Base-by-base conservation (phyloP, 352 stramenopile species). In the Globisporangium iwayamae region DNA sequence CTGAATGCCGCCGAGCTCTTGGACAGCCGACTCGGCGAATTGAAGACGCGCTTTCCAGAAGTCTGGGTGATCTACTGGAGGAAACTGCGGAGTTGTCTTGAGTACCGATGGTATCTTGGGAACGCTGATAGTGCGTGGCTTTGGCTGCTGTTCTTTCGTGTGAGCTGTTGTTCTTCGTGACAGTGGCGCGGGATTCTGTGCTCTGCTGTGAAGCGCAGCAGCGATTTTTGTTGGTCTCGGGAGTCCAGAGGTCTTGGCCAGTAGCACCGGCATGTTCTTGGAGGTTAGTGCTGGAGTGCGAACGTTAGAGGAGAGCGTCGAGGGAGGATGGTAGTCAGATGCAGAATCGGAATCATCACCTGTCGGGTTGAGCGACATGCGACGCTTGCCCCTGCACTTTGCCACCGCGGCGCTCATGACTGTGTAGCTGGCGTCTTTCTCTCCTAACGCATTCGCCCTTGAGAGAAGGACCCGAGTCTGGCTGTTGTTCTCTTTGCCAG, bases 1-100 rank as follows among this genome's bases (percentile, higher is more conserved):
- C 60, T 65, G 48, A 14, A 65, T 46, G 28, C 36, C 50, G 22
- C 16, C 14, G 30, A 65, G 50, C 30, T 65, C 60, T 20, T 46
- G 51, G 4, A 60, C 30, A 22, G 34, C 36, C n/a, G 48, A 53
- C 28, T 50, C 5, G n/a, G 41, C 50, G 20, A 65, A 65, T 20
- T 58, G 32, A 22, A 65, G 38, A 32, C 60, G 60, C 60, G 45
- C 52, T 65, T 32, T 65, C 60, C 60, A 65, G 60, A 65, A 65
- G 22, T 65, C 60, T 53, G 60, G 60, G 7, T 58, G 51, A 13
- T 58, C 50, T 39, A 16, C 20, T 18, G 36, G 39, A 20, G 60
- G 50, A 14, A 59, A 60, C 11, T 60, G 22, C 4, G 30, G 30
- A 28, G 53, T 20, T 41, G 32, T 45, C 43, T 30, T 46, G 25